Conservation (phyloP, 345 rosid genomes). For the Acer campestre region DNA sequence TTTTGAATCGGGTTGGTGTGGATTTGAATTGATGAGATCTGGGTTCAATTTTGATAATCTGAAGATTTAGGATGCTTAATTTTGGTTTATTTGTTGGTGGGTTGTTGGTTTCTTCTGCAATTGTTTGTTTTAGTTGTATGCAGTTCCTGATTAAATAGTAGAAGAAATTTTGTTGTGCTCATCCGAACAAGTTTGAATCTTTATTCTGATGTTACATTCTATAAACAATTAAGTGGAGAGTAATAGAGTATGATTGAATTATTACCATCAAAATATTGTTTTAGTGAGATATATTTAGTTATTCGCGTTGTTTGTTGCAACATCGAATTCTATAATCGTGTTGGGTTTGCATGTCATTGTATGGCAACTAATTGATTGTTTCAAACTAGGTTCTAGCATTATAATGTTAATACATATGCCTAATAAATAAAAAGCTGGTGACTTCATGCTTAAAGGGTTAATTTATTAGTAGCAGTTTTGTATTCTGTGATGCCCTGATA, state of each 20-base stretch:
- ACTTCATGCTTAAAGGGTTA: background rate
- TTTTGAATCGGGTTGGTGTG: background rate
- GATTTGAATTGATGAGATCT: conserved; percentile 30
- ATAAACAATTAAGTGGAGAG: background rate
- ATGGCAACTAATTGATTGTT: background rate
- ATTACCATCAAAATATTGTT: background rate
- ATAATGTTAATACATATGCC: background rate
- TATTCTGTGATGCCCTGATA: background rate
- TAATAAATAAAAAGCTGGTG: background rate
- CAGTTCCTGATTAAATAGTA: background rate
- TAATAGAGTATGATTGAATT: background rate
- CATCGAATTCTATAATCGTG: background rate
- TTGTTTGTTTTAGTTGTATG: background rate
- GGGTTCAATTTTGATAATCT: conserved; percentile 15
- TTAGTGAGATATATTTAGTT: background rate
- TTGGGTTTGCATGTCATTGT: background rate
- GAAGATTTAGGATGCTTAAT: background rate
- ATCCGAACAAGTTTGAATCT: background rate
- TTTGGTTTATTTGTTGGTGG: background rate
- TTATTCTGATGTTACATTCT: background rate
- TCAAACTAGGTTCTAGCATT: background rate
- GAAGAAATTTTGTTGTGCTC: background rate
- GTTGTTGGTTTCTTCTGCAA: background rate
- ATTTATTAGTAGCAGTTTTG: background rate
- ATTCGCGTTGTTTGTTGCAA: background rate